These are phyloP conservation scores for Colletotrichum spinosum DNA, from an alignment of 2,329 filamentous ascomycete species.

Conservation along the genomic window DNA sequence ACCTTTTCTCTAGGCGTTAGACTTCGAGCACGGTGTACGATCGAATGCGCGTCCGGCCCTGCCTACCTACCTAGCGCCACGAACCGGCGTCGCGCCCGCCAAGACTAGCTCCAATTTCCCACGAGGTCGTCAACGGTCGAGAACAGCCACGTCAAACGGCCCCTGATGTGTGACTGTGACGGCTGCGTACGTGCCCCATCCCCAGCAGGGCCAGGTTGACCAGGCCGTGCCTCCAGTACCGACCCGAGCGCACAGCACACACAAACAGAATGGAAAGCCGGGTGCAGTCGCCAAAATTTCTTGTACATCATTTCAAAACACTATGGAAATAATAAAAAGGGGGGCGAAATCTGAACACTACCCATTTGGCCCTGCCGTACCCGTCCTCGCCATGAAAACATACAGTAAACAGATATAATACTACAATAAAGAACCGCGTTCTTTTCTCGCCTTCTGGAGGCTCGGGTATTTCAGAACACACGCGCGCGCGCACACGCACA, in stretches of 20 bases:
- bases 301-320: slow-evolving; percentile 37
- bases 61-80: no score
- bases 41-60: no score
- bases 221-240: neutral
- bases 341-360: slow-evolving; percentile 30
- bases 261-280: neutral
- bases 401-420: slow-evolving; percentile 15
- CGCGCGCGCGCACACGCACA: slow-evolving; percentile 17
- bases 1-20: no score
- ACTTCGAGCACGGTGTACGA: no score
- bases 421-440: slow-evolving; percentile 29
- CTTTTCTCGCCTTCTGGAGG: slow-evolving; percentile 35
- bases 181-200: no score
- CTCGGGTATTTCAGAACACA: slow-evolving; percentile 39
- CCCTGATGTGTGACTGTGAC: no score
- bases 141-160: neutral
- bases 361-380: slow-evolving; percentile 17
- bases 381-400: slow-evolving; percentile 1
- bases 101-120: neutral
- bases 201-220: no score
- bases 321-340: slow-evolving; percentile 31
- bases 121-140: slow-evolving; percentile 2
- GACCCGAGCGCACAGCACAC: neutral
- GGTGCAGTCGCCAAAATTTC: slow-evolving; percentile 6
- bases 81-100: neutral